These are phyloP conservation scores for Leccinellum rugosiceps DNA, from an alignment of 768 basidiomycete species.

Conservation along the genomic window DNA sequence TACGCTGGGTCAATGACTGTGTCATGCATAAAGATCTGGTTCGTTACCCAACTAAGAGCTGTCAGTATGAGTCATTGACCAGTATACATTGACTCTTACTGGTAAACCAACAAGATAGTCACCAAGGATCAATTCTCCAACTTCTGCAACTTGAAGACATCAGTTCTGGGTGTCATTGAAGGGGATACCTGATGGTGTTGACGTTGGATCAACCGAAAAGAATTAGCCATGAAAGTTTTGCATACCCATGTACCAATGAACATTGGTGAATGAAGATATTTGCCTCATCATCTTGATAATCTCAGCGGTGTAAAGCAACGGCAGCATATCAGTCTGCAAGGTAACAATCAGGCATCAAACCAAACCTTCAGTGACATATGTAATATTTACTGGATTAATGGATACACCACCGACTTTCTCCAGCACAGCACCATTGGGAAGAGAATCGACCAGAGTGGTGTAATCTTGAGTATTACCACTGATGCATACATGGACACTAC, in stretches of 20 bases:
- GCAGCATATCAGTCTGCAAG: conserved; percentile 10
- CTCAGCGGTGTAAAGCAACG: conserved; percentile 60
- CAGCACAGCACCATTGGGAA: conserved; percentile 46
- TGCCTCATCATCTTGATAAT: conserved; percentile 64
- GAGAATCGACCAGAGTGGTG: conserved; percentile 46
- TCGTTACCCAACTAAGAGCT: conserved; percentile 64
- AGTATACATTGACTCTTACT: not conserved
- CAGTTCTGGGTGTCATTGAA: conserved; percentile 62
- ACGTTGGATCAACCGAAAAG: conserved; percentile 9
- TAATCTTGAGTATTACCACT: conserved; percentile 83
- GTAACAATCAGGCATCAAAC: not conserved
- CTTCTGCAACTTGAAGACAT: conserved; percentile 51
- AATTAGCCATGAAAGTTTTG: not conserved
- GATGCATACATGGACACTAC: conserved; percentile 60
- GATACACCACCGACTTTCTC: conserved; percentile 41
- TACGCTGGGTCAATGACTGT: conserved; percentile 32
- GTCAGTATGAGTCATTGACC: not conserved
- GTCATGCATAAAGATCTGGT: conserved; percentile 66
- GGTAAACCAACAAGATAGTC: conserved; percentile 58
- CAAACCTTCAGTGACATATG: not conserved
- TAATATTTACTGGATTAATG: conserved; percentile 37
- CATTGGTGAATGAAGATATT: conserved; percentile 54
- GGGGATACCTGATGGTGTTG: conserved; percentile 42
- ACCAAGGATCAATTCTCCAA: conserved; percentile 61
- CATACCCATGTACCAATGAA: conserved; percentile 64